These are phyloP conservation scores for Diplodia seriata DNA, from an alignment of 2,329 filamentous ascomycete species.

Conservation along the genomic window DNA sequence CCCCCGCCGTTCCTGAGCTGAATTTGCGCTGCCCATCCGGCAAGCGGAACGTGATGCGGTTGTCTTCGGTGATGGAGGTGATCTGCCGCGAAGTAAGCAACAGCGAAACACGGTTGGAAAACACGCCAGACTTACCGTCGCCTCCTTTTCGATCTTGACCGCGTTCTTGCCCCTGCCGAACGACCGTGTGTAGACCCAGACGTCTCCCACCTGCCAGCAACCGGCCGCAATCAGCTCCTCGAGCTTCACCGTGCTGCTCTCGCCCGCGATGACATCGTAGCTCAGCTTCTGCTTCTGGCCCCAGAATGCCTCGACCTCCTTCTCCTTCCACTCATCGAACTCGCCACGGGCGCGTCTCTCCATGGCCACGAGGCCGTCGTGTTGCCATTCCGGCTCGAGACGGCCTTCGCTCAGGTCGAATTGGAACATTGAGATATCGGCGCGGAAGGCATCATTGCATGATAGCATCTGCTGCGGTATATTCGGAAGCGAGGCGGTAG, in stretches of 20 bases:
- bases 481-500: slow-evolving; percentile 2
- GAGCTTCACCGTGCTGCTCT: slow-evolving; percentile 50
- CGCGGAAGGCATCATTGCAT: slow-evolving; percentile 57
- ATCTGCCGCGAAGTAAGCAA: slow-evolving; percentile 11
- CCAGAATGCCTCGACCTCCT: slow-evolving; percentile 64
- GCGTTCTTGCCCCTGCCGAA: slow-evolving; percentile 21
- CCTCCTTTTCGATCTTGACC: slow-evolving; percentile 34
- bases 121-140: background rate
- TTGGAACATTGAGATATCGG: slow-evolving; percentile 62
- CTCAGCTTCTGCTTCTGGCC: slow-evolving; percentile 58
- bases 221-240: slow-evolving; percentile 29
- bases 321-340: slow-evolving; percentile 64
- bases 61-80: slow-evolving; percentile 24
- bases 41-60: slow-evolving; percentile 13
- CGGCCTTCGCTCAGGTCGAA: slow-evolving; percentile 62
- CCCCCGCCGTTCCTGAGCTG: slow-evolving; percentile 9
- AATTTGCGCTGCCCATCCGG: slow-evolving; percentile 21
- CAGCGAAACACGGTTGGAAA: background rate
- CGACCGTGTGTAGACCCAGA: slow-evolving; percentile 31
- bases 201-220: slow-evolving; percentile 33
- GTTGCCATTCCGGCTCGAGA: slow-evolving; percentile 64
- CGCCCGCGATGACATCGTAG: slow-evolving; percentile 47
- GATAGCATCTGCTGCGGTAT: slow-evolving; percentile 37
- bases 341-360: slow-evolving; percentile 59
- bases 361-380: slow-evolving; percentile 61